Conservation (phyloP, 345 rosid species). For the Eucalyptus cloeziana region DNA sequence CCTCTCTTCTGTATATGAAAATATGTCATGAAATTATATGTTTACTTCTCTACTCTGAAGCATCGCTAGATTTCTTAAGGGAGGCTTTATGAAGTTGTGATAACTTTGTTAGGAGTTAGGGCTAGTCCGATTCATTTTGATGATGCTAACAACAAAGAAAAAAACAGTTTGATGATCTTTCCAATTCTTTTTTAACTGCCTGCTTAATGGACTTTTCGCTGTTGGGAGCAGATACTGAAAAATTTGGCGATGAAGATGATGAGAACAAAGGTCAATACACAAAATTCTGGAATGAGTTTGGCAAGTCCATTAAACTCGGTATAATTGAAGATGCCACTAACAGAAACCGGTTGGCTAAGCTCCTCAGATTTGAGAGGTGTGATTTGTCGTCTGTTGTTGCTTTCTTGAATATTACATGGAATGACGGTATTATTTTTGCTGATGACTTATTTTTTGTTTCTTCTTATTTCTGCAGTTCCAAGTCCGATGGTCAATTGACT, state of each 20-base stretch:
- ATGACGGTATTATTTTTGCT: background rate
- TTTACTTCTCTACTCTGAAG: background rate
- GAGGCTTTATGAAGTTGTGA: background rate
- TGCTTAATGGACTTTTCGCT: background rate
- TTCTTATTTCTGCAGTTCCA: constrained; percentile 45
- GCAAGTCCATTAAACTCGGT: constrained; percentile 94
- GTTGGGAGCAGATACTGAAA: constrained; percentile 42
- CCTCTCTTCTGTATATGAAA: background rate
- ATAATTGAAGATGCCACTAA: constrained; percentile 92
- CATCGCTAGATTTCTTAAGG: background rate
- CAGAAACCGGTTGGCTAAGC: constrained; percentile 90
- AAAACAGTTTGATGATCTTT: background rate
- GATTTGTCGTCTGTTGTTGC: background rate
- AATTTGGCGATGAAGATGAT: constrained; percentile 36
- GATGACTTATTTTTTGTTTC: background rate
- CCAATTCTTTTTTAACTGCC: background rate
- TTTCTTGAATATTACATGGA: background rate
- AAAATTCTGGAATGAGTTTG: constrained; percentile 96
- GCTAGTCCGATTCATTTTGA: background rate
- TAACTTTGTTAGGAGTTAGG: background rate
- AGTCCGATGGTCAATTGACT: constrained; percentile 86
- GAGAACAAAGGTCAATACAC: constrained; percentile 90
- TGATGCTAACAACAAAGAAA: no score
- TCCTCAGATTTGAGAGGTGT: constrained; percentile 88
- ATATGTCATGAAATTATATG: background rate